These are phyloP conservation scores for Candida rishiriensis DNA, from an alignment of 805 yeast genomes.

Conservation along the genomic window DNA sequence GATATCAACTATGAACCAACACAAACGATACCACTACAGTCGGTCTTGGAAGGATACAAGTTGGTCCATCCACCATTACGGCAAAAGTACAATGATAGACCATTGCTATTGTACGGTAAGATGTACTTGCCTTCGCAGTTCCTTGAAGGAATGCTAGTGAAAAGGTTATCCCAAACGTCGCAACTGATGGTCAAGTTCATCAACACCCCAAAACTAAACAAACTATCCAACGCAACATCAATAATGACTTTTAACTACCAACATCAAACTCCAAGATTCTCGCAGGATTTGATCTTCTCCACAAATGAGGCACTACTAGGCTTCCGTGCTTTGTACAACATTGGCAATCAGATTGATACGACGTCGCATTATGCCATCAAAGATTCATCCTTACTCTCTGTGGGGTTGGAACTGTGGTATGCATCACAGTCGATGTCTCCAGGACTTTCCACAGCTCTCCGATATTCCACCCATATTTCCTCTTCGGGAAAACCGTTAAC, in stretches of 20 bases:
- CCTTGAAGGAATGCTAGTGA: slow-evolving; percentile 81
- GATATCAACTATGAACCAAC: slow-evolving; percentile 54
- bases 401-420: slow-evolving; percentile 88
- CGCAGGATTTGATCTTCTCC: slow-evolving; percentile 74
- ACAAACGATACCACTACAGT: slow-evolving; percentile 51
- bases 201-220: slow-evolving; percentile 42
- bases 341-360: slow-evolving; percentile 32
- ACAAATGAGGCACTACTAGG: slow-evolving; percentile 84
- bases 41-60: slow-evolving; percentile 65
- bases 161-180: slow-evolving; percentile 51
- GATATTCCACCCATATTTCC: slow-evolving; percentile 76
- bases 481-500: slow-evolving; percentile 88
- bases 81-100: slow-evolving; percentile 10
- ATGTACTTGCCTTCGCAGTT: slow-evolving; percentile 85
- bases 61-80: slow-evolving; percentile 30
- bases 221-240: slow-evolving; percentile 29
- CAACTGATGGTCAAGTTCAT: slow-evolving; percentile 74
- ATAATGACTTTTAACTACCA: slow-evolving; percentile 69
- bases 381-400: slow-evolving; percentile 45
- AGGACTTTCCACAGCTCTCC: slow-evolving; percentile 77
- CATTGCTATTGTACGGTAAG: slow-evolving; percentile 70
- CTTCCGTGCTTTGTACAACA: slow-evolving; percentile 69
- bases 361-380: background rate
- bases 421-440: slow-evolving; percentile 83
- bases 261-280: slow-evolving; percentile 54